Evolutionary conservation across 306 rosid species (phyloP), one percentile per base, ranked within the genome.

Genomic region (Rosa rugosa): DNA sequence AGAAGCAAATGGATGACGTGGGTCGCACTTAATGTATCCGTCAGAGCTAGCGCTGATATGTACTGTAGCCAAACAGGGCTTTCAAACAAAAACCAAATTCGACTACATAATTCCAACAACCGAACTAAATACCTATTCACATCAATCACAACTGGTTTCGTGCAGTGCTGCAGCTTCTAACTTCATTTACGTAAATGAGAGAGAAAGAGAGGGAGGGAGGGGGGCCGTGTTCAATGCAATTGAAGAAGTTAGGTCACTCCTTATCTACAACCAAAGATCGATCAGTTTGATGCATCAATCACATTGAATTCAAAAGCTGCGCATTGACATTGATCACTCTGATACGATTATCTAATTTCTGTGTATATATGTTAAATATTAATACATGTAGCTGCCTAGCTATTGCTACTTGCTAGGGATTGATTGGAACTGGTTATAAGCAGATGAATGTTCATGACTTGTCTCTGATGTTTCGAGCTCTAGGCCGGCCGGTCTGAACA

Each of bases 1-100:
- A 41, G 18, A 31, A 45, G 62, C 46, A 75, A 63, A 75, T 75
- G 72, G 79, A 22, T 75, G 79, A 75, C 60, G 79, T 62, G 60
- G 31, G 60, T 31, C 1, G 47, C 60, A 60, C 71, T 75, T 22
- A 11, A 11, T 44, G 17, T 57, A 46, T 1, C 44, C 78, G 42
- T 9, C 38, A 60, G 11, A 75, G 57, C 69, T 42, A 60, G 11
- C 62, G 57, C 69, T 42, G 18, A 25, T 17, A 25, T 20, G 46
- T 53, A 63, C 18, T 13, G 13, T 63, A 62, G 72, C 47, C 62
- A 63, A 18, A 75, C 16, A 51, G 11, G n/a, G 79, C 62, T 75
- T 75, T 12, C 79, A 45, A 63, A 75, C 62, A 75, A 75, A 57
- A 63, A 60, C 57, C 23, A 45, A 18, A 23, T 75, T 53, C 16